Evolutionary conservation across 2,329 filamentous ascomycete species (phyloP).

Genomic region (Alternaria sp.): DNA sequence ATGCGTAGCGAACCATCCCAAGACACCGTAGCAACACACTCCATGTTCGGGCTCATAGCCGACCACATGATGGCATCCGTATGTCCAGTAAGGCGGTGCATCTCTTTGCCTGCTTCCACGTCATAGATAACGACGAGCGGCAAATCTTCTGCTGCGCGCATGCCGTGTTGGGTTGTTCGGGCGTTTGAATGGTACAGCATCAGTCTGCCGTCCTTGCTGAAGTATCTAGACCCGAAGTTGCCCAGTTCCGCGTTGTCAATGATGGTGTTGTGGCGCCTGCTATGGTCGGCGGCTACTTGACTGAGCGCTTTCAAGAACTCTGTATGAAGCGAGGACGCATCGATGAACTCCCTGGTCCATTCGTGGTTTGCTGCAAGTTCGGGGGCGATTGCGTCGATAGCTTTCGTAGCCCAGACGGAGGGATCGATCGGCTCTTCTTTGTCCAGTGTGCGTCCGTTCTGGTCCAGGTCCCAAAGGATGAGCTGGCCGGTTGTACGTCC

Average conservation of each 20-base stretch:
- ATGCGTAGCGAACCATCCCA: slow-evolving; percentile 41
- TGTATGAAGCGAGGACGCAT: slow-evolving; percentile 23
- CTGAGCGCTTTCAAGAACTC: slow-evolving; percentile 28
- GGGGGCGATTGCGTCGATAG: slow-evolving; percentile 33
- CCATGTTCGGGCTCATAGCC: slow-evolving; percentile 30
- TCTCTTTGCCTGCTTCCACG: slow-evolving; percentile 16
- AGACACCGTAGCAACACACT: slow-evolving; percentile 32
- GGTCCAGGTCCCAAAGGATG: slow-evolving; percentile 38
- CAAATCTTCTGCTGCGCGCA: slow-evolving; percentile 7
- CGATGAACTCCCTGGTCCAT: slow-evolving; percentile 35
- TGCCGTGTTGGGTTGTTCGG: slow-evolving; percentile 15
- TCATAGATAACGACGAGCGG: slow-evolving; percentile 31
- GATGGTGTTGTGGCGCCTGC: slow-evolving; percentile 28
- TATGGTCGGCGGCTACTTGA: slow-evolving; percentile 26
- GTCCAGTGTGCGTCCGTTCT: slow-evolving; percentile 32
- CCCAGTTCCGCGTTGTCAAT: slow-evolving; percentile 22
- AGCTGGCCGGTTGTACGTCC: slow-evolving; percentile 11
- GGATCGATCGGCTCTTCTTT: slow-evolving; percentile 37
- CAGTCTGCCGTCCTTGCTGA: slow-evolving; percentile 28
- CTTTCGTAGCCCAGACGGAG: slow-evolving; percentile 27
- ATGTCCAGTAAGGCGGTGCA: slow-evolving; percentile 29
- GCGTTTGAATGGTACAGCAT: slow-evolving; percentile 23
- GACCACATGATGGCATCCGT: slow-evolving; percentile 38
- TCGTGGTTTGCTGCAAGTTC: slow-evolving; percentile 33
- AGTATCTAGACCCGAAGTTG: slow-evolving; percentile 18